Evolutionary conservation across 2,329 filamentous ascomycete genomes (phyloP).

Genomic region (Fusarium tjaetaba): DNA sequence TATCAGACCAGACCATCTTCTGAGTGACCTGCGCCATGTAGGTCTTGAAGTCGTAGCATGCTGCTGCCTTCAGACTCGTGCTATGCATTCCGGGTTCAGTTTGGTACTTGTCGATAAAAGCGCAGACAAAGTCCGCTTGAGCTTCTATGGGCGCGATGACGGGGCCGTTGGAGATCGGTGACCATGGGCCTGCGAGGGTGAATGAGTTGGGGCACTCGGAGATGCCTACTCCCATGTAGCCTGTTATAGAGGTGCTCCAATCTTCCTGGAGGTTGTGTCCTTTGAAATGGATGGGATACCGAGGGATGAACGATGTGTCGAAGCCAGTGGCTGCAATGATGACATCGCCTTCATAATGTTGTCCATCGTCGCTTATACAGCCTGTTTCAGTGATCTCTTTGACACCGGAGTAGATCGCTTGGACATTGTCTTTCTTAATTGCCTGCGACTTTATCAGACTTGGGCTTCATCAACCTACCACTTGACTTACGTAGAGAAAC

Average conservation of each 20-base stretch:
- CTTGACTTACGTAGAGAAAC: background rate
- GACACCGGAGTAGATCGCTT: conserved; percentile 3
- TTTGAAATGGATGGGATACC: conserved; percentile 8
- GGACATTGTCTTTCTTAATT: background rate
- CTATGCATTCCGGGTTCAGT: conserved; percentile 7
- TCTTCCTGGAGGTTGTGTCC: conserved; percentile 17
- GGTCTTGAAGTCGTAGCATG: conserved; percentile 14
- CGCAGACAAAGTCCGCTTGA: conserved; percentile 15
- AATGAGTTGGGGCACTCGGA: conserved; percentile 19
- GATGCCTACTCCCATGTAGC: conserved; percentile 22
- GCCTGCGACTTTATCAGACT: background rate
- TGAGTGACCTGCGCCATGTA: conserved; percentile 17
- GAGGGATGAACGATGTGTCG: conserved; percentile 11
- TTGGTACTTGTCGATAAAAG: conserved; percentile 31
- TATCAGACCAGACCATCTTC: conserved; percentile 31
- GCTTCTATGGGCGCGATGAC: conserved; percentile 23
- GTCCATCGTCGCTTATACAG: background rate
- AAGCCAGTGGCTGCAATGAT: conserved; percentile 18
- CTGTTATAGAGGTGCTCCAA: conserved; percentile 2
- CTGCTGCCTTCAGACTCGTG: conserved; percentile 17
- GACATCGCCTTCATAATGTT: background rate
- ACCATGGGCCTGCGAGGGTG: conserved; percentile 14
- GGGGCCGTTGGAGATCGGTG: conserved; percentile 11
- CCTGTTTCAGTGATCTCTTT: conserved; percentile 4
- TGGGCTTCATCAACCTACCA: accelerated